Evolutionary conservation across 768 basidiomycete species (phyloP).

Genomic region (Boletus subparvulus): DNA sequence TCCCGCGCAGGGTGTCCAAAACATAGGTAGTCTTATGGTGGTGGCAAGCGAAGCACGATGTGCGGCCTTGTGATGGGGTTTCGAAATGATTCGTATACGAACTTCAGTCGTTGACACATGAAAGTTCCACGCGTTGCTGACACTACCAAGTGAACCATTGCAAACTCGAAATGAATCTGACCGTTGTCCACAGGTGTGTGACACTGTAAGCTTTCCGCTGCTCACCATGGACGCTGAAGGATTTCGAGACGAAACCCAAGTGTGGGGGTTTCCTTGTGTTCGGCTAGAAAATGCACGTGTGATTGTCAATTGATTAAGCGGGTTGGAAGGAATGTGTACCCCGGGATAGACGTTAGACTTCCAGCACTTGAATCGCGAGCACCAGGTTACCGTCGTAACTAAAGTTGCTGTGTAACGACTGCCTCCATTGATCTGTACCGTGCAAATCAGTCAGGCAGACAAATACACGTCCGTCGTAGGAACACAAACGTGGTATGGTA

Average conservation of each 20-base stretch:
- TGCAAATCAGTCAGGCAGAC: conserved; percentile 2
- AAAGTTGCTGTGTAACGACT: not conserved
- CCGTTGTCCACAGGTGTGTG: no score
- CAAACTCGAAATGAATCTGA: not conserved
- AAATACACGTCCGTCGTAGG: not conserved
- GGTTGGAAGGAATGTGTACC: no score
- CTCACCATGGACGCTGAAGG: no score
- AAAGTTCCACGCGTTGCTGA: not conserved
- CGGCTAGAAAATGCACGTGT: no score
- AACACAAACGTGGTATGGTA: conserved; percentile 2
- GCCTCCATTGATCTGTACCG: conserved; percentile 2
- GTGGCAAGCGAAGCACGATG: no score
- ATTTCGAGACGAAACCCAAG: no score
- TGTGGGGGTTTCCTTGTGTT: no score
- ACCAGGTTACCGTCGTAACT: not conserved
- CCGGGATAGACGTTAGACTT: no score
- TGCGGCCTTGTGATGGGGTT: not conserved
- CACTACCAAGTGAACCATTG: no score
- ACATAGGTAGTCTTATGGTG: conserved; percentile 1
- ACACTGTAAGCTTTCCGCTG: not conserved
- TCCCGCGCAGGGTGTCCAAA: conserved; percentile 1
- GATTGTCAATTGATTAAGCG: no score
- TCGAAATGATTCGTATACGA: not conserved
- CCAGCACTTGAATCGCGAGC: not conserved
- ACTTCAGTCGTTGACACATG: not conserved